Evolutionary conservation across 129 eudicot genomes (phyloP), one percentile per base, ranked within the genome.

Genomic region (Chrysanthemum lavandulifolium): DNA sequence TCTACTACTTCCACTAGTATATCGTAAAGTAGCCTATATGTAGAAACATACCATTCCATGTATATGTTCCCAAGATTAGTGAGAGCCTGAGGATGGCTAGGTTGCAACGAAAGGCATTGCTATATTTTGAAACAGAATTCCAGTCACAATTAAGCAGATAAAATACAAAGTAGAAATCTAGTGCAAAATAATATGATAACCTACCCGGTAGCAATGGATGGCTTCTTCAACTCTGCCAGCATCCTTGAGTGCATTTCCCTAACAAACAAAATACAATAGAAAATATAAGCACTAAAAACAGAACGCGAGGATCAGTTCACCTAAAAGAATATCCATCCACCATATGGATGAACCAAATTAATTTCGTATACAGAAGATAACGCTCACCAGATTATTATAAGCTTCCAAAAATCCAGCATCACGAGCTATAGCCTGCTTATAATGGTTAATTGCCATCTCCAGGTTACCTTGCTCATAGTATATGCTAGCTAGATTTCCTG

Each of bases 31-130:
- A 52, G 15, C 33, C 14, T 51, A 73, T 55, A 47, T n/a, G 29
- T 29, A 59, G 2, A 74, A 14, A 27, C 82, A 74, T 90, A 94
- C 99, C 97, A 88, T 79, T 90, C 97, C 99, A 94, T 90, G 71
- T 94, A 94, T 59, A 94, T 90, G 72, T 94, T 94, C 45, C 99
- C 99, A 63, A 94, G 96, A 81, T 90, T 94, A 63, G 99, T 94
- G 48, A 94, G 91, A 64, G 99, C 97, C 78, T 90, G 99, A 27
- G 99, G 99, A 81, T 94, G 97, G 68, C 76, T 88, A 45, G 98
- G 97, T 83, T 88, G 97, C 62, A 94, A 66, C 69, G 98, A 61
- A 63, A 94, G 93, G 82, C 98, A 94, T 94, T 94, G 97, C 98
- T 94, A 45, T 23, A 82, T 2, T 40, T 9, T 43, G 31, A 82